Evolutionary conservation across 306 rosid genomes (phyloP).

Genomic region (Herpetospermum pedunculosum): DNA sequence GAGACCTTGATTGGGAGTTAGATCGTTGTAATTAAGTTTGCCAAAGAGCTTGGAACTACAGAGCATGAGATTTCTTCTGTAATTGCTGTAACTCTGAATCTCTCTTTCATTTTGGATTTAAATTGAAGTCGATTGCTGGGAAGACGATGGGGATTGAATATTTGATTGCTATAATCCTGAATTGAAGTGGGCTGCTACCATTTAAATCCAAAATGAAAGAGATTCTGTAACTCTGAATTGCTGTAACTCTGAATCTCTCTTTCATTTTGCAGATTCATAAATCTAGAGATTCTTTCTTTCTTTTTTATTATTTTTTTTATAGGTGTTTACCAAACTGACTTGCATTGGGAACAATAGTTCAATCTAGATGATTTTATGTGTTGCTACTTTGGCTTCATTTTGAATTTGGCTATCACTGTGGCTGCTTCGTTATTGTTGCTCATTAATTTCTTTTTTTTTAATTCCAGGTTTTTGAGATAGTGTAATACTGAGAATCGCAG

Average conservation of each 20-base stretch:
- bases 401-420: background rate
- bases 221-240: too few species aligned
- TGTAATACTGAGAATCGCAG: background rate
- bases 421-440: background rate
- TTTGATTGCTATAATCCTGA: background rate
- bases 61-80: background rate
- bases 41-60: background rate
- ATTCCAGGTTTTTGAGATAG: conserved; percentile 1
- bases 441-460: background rate
- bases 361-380: background rate
- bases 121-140: background rate
- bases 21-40: background rate
- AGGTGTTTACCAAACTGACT: background rate
- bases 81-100: background rate
- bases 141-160: background rate
- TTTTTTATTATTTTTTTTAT: background rate
- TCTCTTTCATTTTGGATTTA: background rate
- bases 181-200: background rate
- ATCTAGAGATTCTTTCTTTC: background rate
- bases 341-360: background rate
- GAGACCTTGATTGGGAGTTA: background rate
- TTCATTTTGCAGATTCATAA: too few species aligned
- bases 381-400: background rate
- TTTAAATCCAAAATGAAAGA: too few species aligned
- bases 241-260: too few species aligned